Evolutionary conservation across 2,329 filamentous ascomycete species (phyloP), one percentile per base, ranked within the genome.

Genomic region (Pezicula rhizophila): DNA sequence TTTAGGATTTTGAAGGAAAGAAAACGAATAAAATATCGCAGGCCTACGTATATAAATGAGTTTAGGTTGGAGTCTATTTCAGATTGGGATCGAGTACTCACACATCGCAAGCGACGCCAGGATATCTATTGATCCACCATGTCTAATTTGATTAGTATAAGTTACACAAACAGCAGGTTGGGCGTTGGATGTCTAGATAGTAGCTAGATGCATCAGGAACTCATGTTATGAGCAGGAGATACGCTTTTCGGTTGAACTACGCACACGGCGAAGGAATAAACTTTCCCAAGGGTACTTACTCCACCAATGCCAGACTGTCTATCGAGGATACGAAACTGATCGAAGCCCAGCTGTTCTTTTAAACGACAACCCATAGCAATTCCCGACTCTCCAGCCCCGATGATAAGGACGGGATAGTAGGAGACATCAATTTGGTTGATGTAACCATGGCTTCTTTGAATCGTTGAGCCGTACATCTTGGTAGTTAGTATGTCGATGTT

Each of bases 81-180:
- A 1, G 28, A 34, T 8, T 25, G 31, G 12, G 37, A 20, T 26
- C 49, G 28, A 33, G 11, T 40, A 56, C 60, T 56, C 64, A 74
- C 70, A 78, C 63, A 60, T 79, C 75, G 55, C 75, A 78, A 37
- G 74, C 74, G 48, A 68, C 69, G 42, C 74, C 72, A 1, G 74
- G 78, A 60, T 82, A 82, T 44, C 74, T 67, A 56, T 82, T 82
- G 47, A 76, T 78, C 71, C 74, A 79, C 79, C 79, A 82, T 2
- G 59, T 63, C 60, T 20, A 28, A 33, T 28, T 31, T 10, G 11
- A 31, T 31, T 31, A 31, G 28, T 31, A 31, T 31, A 31, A 12
- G 28, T 12, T 31, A 31, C 28, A 31, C 28, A 31, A 11, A 12
- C 5, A 11, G 12, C 28, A 31, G 11, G 28, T 31, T 12, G 28